phyloP scores from a whole-genome alignment of 2,329 filamentous ascomycete species.

The Apiospora aurea region DNA sequence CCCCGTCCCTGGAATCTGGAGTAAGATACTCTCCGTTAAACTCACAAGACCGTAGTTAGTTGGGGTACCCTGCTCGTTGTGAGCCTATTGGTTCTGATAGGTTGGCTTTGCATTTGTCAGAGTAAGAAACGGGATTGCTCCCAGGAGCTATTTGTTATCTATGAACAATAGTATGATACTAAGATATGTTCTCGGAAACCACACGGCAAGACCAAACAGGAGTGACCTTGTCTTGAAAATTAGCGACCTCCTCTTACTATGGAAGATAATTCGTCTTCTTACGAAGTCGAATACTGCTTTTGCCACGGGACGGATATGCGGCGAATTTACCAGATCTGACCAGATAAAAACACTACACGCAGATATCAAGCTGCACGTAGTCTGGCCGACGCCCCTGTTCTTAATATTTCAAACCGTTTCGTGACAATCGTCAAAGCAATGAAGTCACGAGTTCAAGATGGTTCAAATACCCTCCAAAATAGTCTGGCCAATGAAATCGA shows the following conservation, averaged over 20 bases:
- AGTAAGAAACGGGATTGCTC: not conserved
- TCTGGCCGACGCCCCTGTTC: no score
- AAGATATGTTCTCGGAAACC: not conserved
- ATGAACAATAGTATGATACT: not conserved
- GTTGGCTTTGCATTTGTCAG: not conserved
- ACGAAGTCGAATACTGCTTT: no score
- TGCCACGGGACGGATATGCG: not conserved
- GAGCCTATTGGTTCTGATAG: not conserved
- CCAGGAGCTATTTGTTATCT: not conserved
- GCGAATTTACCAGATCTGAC: not conserved
- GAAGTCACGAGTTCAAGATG: no score
- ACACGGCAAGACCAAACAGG: not conserved
- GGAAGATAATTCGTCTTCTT: no score
- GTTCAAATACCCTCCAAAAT: no score
- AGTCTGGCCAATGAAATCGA: no score
- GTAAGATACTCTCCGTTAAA: not conserved
- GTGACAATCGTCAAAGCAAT: no score
- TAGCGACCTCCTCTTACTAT: no score
- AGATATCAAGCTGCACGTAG: no score
- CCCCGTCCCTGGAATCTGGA: not conserved
- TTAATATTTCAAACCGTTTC: no score
- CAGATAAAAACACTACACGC: not conserved
- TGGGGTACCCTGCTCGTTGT: not conserved
- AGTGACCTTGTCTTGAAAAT: no score
- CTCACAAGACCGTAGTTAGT: no score